These are phyloP conservation scores for Pleomassaria siparia DNA, from an alignment of 2,329 filamentous ascomycete genomes.

Conservation along the genomic window DNA sequence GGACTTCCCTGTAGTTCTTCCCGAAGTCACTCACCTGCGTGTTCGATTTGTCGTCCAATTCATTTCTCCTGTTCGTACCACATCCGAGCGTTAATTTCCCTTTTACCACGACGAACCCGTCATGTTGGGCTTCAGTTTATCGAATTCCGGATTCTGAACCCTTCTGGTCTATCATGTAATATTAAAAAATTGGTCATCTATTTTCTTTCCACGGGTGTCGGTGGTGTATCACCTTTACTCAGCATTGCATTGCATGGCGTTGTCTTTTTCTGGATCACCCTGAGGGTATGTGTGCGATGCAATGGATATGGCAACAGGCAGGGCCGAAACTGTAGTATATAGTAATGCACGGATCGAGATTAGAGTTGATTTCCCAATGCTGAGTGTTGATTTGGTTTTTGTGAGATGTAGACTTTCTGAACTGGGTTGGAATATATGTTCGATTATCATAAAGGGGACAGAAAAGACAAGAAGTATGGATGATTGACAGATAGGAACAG, in stretches of 20 bases:
- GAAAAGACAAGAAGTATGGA: neutral
- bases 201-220: neutral
- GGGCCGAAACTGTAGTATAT: neutral
- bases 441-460: no score
- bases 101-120: neutral
- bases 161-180: neutral
- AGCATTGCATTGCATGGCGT: neutral
- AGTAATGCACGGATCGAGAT: neutral
- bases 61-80: neutral
- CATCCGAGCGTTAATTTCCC: neutral
- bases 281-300: neutral
- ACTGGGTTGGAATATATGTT: neutral
- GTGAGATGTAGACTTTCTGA: no score
- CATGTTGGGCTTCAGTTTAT: neutral
- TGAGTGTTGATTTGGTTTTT: neutral
- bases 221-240: no score
- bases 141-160: no score
- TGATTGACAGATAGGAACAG: neutral
- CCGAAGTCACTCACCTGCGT: neutral
- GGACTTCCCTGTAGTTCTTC: neutral
- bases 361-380: neutral
- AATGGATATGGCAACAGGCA: neutral
- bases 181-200: neutral
- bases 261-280: neutral
- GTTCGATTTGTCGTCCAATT: neutral